Base-by-base conservation (phyloP, 768 basidiomycete genomes). In the Phanerodontia chrysosporium region DNA sequence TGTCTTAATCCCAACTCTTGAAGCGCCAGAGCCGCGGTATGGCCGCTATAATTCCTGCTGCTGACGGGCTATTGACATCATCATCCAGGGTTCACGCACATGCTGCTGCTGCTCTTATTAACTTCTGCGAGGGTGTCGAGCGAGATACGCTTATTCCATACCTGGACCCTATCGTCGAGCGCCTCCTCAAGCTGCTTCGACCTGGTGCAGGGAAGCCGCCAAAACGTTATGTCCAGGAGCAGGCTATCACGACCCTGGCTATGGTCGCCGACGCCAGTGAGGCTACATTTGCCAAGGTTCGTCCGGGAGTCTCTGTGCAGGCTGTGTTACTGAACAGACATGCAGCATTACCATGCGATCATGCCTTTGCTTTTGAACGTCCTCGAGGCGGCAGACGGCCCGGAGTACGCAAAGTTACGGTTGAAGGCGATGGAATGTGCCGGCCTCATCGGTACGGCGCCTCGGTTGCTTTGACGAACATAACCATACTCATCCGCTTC, bases 351-450 rank as follows among this genome's bases (percentile, higher is more conserved):
- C 66, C 67, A 80, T 9, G 76, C 83, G 2, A 89, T 93, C 58
- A 92, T 94, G 90, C 90, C 91, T 0, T 76, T 94, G 3, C 70
- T 94, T 22, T 68, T 95, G 61, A 85, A 84, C 57, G 87, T 94
- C 0, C 78, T 96, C 51, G 75, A 82, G 21, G 88, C 89, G 49
- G 87, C 89, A 12, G 86, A 85, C 45, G 82, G 83, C 6, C 69
- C 79, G 0, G 85, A 87, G 52, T 86, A 89, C 69, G 76, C 79
- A 25, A 87, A 85, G 67, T 66, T 95, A 52, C 77, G 89, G 24
- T 81, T 85, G 42, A 92, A 94, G 67, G 90, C 91, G 0, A 94
- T 96, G 90, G 93, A 95, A 68, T 94, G 92, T 70, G 92, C 90
- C 0, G 90, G 90, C 8, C 75, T 93, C 22, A 88, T 92, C 60